Base-by-base conservation (phyloP, 2,329 filamentous ascomycete genomes). In the Microcyclospora pomicola region DNA sequence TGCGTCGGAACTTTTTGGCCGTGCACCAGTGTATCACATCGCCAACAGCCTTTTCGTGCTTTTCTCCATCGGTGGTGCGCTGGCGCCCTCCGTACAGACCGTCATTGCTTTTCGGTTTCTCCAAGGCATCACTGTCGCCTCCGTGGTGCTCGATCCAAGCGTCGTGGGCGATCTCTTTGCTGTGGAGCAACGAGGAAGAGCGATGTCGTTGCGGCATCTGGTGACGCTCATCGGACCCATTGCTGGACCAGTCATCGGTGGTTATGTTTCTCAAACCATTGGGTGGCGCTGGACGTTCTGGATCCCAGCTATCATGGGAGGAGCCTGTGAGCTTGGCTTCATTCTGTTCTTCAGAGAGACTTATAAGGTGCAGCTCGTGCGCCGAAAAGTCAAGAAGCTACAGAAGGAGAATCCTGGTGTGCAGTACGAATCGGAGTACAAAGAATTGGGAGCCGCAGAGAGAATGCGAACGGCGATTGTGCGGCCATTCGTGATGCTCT, bases 101-200 rank as follows among this genome's bases (percentile, higher is more conserved):
- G 12, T 31, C 12, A 15, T 31, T n/a, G 14, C 30, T n/a, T 31
- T 31, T 9, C 48, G 65, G 30, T 63, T 62, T 45, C 56, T 70
- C 41, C 64, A 65, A 32, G 62, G 62, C 31, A 46, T 62, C 27
- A 56, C 61, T 31, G 65, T 68, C 5, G 59, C 63, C 14, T 59
- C 61, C 3, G 65, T 76, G 44, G 74, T 78, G 7, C 61, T 80
- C 13, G 74, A 70, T 44, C 75, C 75, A 1, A 71, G 74, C 15
- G 73, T 80, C 37, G 67, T 80, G 13, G 75, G 75, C 15, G 76
- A 80, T 51, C 69, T 79, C 44, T 78, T 77, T 49, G 55, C 60
- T 2, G 59, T 66, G 1, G 74, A 78, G 39, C 60, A 72, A 51
- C 62, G 74, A 12, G 75, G 75, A 15, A 64, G 65, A 0, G 68